Base-by-base conservation (phyloP, 768 basidiomycete genomes). In the Leccinum obscurum region DNA sequence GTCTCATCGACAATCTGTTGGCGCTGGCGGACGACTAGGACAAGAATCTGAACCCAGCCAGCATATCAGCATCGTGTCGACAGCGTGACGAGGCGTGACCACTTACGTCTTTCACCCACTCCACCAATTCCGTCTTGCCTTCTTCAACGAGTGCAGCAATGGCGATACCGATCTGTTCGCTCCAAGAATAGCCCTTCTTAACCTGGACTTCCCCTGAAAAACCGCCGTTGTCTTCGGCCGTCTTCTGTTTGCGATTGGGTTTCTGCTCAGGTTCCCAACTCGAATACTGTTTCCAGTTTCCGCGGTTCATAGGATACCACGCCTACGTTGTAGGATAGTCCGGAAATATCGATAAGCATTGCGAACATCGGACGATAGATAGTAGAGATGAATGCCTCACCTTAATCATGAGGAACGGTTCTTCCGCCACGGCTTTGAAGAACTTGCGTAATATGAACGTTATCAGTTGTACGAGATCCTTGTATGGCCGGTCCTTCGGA, bases 381-480 rank as follows among this genome's bases (percentile, higher is more conserved):
- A 68, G 64, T 63, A 57, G 54, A 70, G 46, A 69, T 61, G 67
- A 74, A 62, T 64, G 66, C 75, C 78, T 66, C 67, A 95, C 95
- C 82, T 98, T 94, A 62, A 98, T 82, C 61, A 93, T 83, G 52
- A 98, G 79, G 77, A 98, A 91, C 0, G 92, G 81, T 62, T 97
- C 89, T 63, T 92, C 86, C 56, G 85, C 83, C 52, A 94, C 81
- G 7, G 87, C 84, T 73, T 97, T 98, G 86, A 99, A 98, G 81
- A 98, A 98, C 70, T 89, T 87, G 26, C 92, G 86, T 60, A 98
- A 81, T 62, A 98, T 81, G 76, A 83, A 99, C 68, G 87, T 90
- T 77, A 98, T 87, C 37, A 98, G 77, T 57, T 83, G 82, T 57
- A 92, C 72, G 52, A 98, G 85, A 75, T 98, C 97, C 66, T 89